Conservation (phyloP, 2,329 filamentous ascomycete species). For the Fusarium heterosporum region DNA sequence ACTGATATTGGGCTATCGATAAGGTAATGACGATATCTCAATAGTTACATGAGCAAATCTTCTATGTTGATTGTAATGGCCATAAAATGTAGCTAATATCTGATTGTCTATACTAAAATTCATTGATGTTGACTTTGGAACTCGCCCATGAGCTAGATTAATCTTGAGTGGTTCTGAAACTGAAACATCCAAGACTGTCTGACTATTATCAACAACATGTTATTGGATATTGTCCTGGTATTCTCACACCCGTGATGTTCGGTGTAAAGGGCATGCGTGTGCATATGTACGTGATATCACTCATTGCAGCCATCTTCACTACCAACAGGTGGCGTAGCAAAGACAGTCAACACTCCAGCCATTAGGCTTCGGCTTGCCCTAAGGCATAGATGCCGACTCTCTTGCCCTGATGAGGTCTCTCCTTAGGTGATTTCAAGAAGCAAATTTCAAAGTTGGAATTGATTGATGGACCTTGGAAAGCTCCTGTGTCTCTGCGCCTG, state of each 20-base stretch:
- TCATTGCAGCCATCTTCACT: background rate
- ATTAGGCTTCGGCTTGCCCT: background rate
- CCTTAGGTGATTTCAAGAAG: too few species aligned
- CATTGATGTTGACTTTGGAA: background rate
- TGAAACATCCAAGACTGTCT: background rate
- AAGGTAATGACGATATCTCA: background rate
- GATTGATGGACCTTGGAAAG: too few species aligned
- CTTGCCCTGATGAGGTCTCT: too few species aligned
- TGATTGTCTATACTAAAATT: background rate
- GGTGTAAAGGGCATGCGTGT: background rate
- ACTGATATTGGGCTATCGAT: too few species aligned
- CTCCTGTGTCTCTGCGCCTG: too few species aligned
- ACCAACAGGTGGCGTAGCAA: conserved; percentile 4
- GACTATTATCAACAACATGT: background rate
- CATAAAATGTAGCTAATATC: background rate
- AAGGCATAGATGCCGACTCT: too few species aligned
- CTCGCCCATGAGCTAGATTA: too few species aligned
- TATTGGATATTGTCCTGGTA: background rate
- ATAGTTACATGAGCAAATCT: background rate
- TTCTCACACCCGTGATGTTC: background rate
- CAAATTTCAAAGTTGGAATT: too few species aligned
- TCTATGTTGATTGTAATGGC: background rate
- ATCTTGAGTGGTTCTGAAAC: background rate
- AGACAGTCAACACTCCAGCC: background rate
- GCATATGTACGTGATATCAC: conserved; percentile 7